These are phyloP conservation scores for Globisporangium canariense DNA, from an alignment of 352 stramenopile genomes.

Conservation along the genomic window DNA sequence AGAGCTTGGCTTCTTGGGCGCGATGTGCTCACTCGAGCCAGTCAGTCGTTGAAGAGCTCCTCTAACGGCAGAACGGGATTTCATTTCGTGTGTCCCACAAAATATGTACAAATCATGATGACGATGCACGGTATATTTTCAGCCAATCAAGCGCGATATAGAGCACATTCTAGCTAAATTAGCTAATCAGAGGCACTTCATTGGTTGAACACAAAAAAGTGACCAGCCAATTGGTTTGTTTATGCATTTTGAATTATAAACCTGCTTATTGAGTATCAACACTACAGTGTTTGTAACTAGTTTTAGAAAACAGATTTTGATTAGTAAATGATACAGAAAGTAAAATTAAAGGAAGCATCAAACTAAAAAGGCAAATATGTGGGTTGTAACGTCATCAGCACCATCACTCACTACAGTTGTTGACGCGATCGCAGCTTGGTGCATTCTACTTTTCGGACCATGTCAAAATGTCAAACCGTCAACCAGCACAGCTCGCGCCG, in stretches of 20 bases:
- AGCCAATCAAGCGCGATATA: background rate
- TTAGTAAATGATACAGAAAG: background rate
- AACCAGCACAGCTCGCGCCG: too few species aligned
- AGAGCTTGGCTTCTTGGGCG: background rate
- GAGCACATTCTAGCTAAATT: background rate
- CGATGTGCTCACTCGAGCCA: background rate
- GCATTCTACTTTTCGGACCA: too few species aligned
- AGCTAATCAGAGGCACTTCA: background rate
- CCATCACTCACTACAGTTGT: background rate
- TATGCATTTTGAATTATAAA: too few species aligned
- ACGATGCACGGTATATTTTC: background rate
- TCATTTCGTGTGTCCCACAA: background rate
- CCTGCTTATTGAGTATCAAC: too few species aligned
- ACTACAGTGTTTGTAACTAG: too few species aligned
- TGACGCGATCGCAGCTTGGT: background rate
- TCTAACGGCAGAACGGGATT: background rate
- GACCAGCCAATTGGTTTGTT: too few species aligned
- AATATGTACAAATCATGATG: conserved; percentile 1
- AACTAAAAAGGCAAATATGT: background rate
- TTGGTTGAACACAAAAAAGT: background rate
- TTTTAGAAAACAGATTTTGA: background rate
- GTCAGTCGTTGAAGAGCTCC: conserved; percentile 5
- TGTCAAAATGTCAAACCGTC: too few species aligned
- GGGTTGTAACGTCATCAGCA: background rate
- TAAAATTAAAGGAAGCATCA: background rate